A percentile compares a stretch with the other conserved stretches of the same genome.
Evolutionary conservation across 148 eudicot genomes (phyloP).

Genomic region (Amaranthus cruentus): DNA sequence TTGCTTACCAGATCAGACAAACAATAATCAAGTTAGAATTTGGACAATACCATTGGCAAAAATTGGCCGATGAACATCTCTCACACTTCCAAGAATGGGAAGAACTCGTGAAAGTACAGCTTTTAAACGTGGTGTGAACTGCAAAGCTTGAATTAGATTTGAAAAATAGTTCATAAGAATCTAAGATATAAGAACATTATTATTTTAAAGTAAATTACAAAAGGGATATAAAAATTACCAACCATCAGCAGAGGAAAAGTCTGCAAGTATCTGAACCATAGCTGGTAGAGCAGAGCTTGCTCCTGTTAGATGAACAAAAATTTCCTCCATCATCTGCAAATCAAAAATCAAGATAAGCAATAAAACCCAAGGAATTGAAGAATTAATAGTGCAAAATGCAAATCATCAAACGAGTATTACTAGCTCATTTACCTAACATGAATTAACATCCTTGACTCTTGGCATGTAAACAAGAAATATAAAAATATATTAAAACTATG

Average conservation of each 20-base stretch:
- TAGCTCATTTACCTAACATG: neutral
- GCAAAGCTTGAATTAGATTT: conserved; percentile 57
- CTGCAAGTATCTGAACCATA: conserved; percentile 93
- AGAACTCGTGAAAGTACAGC: conserved; percentile 80
- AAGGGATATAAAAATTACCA: conserved; percentile 17
- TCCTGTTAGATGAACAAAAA: conserved; percentile 75
- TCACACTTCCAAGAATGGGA: conserved; percentile 88
- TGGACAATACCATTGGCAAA: conserved; percentile 74
- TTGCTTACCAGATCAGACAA: neutral
- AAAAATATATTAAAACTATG: neutral
- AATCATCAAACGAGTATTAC: neutral
- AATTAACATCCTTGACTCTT: neutral
- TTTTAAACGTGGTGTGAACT: conserved; percentile 90
- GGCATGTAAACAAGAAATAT: neutral
- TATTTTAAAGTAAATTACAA: neutral
- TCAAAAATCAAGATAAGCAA: conserved; percentile 12
- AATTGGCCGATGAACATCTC: conserved; percentile 74
- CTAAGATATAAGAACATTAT: neutral
- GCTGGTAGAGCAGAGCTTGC: conserved; percentile 83
- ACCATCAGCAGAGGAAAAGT: conserved; percentile 84
- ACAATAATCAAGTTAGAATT: neutral
- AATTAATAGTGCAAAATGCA: neutral
- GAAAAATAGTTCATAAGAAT: conserved; percentile 22
- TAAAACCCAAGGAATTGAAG: conserved; percentile 5
- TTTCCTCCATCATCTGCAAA: conserved; percentile 91